These are phyloP conservation scores for Pleurotus giganteus DNA, from an alignment of 768 basidiomycete species.

Conservation along the genomic window DNA sequence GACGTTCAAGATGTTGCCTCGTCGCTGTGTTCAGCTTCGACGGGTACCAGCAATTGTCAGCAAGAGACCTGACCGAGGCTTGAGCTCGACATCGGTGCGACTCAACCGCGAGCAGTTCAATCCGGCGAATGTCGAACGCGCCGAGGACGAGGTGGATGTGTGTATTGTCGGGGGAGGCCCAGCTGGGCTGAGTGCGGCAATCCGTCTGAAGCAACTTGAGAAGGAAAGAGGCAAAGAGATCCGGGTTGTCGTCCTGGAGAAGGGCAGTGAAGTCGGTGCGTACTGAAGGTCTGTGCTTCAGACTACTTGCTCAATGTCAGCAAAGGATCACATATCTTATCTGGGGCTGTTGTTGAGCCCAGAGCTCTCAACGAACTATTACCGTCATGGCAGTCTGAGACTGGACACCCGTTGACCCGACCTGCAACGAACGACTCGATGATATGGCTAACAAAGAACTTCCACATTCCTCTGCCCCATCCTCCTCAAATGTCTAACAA, in stretches of 20 bases:
- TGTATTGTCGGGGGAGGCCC: conserved; percentile 97
- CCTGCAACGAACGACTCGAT: conserved; percentile 77
- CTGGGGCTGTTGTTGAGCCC: conserved; percentile 94
- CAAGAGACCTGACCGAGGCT: conserved; percentile 42
- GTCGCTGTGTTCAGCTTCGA: not conserved
- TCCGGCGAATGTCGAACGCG: conserved; percentile 67
- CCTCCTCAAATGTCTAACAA: conserved; percentile 97
- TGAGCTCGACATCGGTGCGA: conserved; percentile 27
- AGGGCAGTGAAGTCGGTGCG: conserved; percentile 89
- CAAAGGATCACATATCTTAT: conserved; percentile 89
- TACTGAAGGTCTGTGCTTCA: conserved; percentile 14
- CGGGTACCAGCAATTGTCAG: conserved; percentile 49
- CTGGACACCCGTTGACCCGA: conserved; percentile 77
- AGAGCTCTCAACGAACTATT: conserved; percentile 87
- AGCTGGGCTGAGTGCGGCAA: conserved; percentile 94
- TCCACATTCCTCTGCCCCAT: conserved; percentile 82
- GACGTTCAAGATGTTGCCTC: not conserved
- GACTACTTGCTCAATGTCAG: not conserved
- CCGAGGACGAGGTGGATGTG: conserved; percentile 92
- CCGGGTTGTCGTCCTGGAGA: conserved; percentile 92
- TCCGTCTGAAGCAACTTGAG: conserved; percentile 91
- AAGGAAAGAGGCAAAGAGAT: conserved; percentile 75
- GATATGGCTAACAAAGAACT: conserved; percentile 75
- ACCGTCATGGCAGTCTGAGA: conserved; percentile 70
- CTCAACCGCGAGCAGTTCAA: conserved; percentile 32